Evolutionary conservation across 495 filamentous ascomycete species (phyloP), one percentile per base, ranked within the genome.

Genomic region (Penicillium taxi): DNA sequence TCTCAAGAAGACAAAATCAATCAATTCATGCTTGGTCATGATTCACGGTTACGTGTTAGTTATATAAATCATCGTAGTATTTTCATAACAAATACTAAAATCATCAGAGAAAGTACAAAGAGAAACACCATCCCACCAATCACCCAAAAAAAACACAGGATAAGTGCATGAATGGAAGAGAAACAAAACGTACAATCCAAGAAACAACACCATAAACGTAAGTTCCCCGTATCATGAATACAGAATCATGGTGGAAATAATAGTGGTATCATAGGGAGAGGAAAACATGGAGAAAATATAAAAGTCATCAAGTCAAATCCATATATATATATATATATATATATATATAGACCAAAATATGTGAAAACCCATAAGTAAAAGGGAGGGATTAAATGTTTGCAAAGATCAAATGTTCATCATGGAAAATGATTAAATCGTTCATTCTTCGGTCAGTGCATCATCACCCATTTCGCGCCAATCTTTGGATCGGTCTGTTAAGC

Each of bases 401-500:
- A n/a, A n/a, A n/a, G n/a, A n/a, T n/a, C n/a, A n/a, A n/a, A n/a
- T n/a, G n/a, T n/a, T n/a, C n/a, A n/a, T n/a, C n/a, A n/a, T n/a
- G n/a, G 23, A 24, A n/a, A 32, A 32, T 29, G 26, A 30, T 31
- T 26, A 34, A 32, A n/a, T 34, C 32, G 33, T 12, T 42, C 51
- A 67, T 48, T 95, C 88, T 59, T 95, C 88, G 54, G 84, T 89
- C 48, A 93, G 75, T 30, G 80, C 80, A 50, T 86, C 86, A 25
- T 84, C 84, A 4, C 82, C 81, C 41, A 83, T 80, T 52, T 93
- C 87, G 12, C 87, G 72, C 87, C 88, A 94, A 39, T 88, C 85
- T 31, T 84, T 75, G 31, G 80, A 85, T 49, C 76, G 73, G 35
- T 89, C 83, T 2, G 84, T 84, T 30, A 94, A 59, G 33, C 74